phyloP scores from a whole-genome alignment of 139 green algal genomes.

The Astrephomene gubernaculifera region DNA sequence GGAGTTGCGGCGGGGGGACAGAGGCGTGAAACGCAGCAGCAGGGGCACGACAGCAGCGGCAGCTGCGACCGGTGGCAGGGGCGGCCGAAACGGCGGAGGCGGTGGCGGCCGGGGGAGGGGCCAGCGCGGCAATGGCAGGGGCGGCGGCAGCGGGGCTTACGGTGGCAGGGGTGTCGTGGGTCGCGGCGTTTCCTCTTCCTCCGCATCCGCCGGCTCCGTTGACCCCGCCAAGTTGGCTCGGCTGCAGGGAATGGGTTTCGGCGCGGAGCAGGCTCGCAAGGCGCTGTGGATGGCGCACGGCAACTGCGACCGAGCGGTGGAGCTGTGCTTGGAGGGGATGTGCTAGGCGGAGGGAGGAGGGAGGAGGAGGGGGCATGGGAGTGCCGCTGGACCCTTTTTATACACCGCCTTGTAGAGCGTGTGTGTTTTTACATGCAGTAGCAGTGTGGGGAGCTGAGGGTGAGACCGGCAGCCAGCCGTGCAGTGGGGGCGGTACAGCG shows the following conservation, averaged over 20 bases:
- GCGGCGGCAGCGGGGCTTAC: slow-evolving; percentile 45
- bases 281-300: slow-evolving; percentile 48
- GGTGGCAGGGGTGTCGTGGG: slow-evolving; percentile 69
- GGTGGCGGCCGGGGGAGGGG: background rate
- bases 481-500: too few species aligned
- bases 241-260: slow-evolving; percentile 43
- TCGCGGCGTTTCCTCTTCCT: slow-evolving; percentile 10
- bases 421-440: too few species aligned
- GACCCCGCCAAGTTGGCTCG: background rate
- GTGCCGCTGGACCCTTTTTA: too few species aligned
- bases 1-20: too few species aligned
- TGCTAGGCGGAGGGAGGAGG: too few species aligned
- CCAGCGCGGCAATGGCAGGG: background rate
- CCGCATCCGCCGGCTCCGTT: background rate
- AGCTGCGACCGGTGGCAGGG: background rate
- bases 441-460: too few species aligned
- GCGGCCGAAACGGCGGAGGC: background rate
- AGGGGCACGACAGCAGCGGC: too few species aligned
- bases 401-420: too few species aligned
- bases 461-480: too few species aligned
- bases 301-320: slow-evolving; percentile 28
- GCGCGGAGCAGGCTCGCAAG: slow-evolving; percentile 2
- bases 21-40: too few species aligned
- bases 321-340: slow-evolving; percentile 59
- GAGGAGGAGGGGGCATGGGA: too few species aligned